phyloP scores from a whole-genome alignment of 2,329 filamentous ascomycete genomes.

The Talaromyces funiculosus region DNA sequence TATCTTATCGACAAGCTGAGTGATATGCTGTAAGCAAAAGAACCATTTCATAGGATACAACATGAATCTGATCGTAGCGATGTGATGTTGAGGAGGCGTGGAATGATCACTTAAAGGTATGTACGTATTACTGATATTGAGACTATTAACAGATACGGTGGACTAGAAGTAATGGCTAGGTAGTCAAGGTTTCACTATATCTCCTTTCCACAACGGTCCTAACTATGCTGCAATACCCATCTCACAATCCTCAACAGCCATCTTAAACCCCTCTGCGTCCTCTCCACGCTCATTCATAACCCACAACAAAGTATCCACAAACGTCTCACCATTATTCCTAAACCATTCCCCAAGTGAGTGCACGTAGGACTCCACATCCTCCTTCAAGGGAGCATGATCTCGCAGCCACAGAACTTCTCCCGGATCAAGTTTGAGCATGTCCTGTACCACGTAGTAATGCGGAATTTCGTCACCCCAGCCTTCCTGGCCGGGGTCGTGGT shows the following conservation, averaged over 20 bases:
- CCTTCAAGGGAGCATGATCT: conserved; percentile 51
- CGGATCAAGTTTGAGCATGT: conserved; percentile 60
- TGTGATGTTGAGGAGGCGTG: neutral
- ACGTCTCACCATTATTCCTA: conserved; percentile 58
- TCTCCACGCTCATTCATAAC: conserved; percentile 53
- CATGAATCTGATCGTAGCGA: no score
- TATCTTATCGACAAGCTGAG: neutral
- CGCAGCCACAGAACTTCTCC: conserved; percentile 54
- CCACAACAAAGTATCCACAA: conserved; percentile 53
- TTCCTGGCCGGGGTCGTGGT: conserved; percentile 51
- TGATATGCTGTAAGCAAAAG: no score
- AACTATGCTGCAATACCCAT: conserved; percentile 10
- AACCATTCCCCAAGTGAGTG: conserved; percentile 54
- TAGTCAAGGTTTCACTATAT: neutral
- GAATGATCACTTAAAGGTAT: neutral
- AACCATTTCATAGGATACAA: no score
- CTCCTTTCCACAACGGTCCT: neutral
- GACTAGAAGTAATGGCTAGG: neutral
- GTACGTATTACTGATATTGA: neutral
- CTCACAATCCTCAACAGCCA: conserved; percentile 13
- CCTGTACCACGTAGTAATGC: conserved; percentile 60
- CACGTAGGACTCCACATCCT: conserved; percentile 53
- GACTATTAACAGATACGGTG: neutral
- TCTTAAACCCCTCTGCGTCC: conserved; percentile 24
- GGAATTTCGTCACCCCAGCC: conserved; percentile 61